Evolutionary conservation across 805 yeast species (phyloP), one percentile per base, ranked within the genome.

Genomic region (Saturnispora saitoi): DNA sequence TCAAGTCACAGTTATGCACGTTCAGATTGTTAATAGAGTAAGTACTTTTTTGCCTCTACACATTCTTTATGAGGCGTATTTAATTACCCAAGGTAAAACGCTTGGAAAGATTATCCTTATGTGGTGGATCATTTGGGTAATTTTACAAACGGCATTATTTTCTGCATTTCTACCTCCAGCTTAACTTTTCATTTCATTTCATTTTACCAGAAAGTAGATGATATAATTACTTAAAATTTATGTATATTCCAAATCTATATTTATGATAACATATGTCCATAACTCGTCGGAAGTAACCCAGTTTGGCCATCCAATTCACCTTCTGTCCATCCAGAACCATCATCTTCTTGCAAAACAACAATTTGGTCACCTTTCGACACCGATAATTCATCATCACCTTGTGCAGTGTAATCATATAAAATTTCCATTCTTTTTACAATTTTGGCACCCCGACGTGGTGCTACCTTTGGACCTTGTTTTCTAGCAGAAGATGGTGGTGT

Each of bases 241-340:
- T 17, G 8, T 17, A 17, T 34, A 24, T 29, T 43, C 22, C 14
- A 26, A 4, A 32, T 24, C 15, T 10, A 15, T 20, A 22, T 5
- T 32, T 32, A 28, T 4, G 51, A 50, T 11, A 53, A 43, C 46
- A 55, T 32, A 54, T 66, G 68, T 45, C 80, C 81, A 62, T 90
- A 90, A 52, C 84, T 71, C 0, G 93, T 81, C 5, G 98, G 98
- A 64, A 86, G 81, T 48, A 84, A 61, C 1, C 95, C 95, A 17
- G 67, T 69, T 7, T 52, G 54, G 0, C 91, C 93, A 53, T 78
- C 70, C 6, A 83, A 51, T 60, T 86, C 91, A 11, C 97, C 98
- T 56, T 81, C 85, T 2, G 97, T 90, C 99, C 99, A 93, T 0
- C 99, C 99, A 36, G 76, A 75, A 9, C 88, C 90, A 55, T 83